These are phyloP conservation scores for Vachellia pachyceras DNA, from an alignment of 306 rosid species.

Conservation along the genomic window DNA sequence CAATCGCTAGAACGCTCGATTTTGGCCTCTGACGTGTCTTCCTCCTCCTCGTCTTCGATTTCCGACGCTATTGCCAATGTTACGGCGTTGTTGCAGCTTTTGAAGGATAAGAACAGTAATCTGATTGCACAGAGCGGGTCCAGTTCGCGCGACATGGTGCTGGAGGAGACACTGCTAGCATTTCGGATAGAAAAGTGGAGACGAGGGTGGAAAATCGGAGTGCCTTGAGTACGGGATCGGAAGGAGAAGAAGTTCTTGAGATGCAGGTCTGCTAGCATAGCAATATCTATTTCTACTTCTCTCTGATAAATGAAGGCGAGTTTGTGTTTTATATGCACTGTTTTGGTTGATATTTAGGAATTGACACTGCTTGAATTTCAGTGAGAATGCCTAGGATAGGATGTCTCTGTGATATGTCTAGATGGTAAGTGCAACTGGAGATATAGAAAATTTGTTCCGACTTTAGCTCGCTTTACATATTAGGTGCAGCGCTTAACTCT, in stretches of 20 bases:
- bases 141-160: constrained; percentile 43
- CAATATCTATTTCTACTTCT: constrained; percentile 46
- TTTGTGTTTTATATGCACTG: constrained; percentile 20
- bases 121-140: constrained; percentile 61
- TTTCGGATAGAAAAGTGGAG: constrained; percentile 16
- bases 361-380: neutral
- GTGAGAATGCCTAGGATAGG: neutral
- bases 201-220: constrained; percentile 31
- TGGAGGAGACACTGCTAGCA: constrained; percentile 51
- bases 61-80: constrained; percentile 56
- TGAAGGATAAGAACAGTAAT: constrained; percentile 65
- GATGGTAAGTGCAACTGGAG: neutral
- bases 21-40: constrained; percentile 39
- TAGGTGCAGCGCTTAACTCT: neutral
- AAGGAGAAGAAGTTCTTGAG: constrained; percentile 77
- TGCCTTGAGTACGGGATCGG: constrained; percentile 67
- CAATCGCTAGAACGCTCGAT: constrained; percentile 59
- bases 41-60: constrained; percentile 42
- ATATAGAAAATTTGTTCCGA: neutral
- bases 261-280: constrained; percentile 88
- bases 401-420: neutral
- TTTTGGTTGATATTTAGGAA: neutral
- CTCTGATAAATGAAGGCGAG: constrained; percentile 60
- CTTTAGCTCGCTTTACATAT: neutral
- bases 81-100: constrained; percentile 56